These are phyloP conservation scores for Beta corolliflora DNA, from an alignment of 179 eudicot genomes.

Conservation along the genomic window DNA sequence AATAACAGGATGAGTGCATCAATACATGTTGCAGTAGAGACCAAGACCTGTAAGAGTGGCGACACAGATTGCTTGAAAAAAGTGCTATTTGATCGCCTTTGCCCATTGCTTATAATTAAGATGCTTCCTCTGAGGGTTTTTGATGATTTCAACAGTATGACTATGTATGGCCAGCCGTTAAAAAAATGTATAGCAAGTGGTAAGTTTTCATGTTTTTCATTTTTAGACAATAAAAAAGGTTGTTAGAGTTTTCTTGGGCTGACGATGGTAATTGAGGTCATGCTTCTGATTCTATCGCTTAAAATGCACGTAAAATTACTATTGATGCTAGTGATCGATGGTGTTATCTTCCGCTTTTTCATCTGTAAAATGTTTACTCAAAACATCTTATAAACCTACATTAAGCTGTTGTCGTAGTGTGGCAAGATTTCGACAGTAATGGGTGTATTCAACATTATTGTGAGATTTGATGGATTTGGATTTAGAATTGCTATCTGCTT, in stretches of 20 bases:
- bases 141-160: constrained; percentile 51
- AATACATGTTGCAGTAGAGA: constrained; percentile 26
- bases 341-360: not conserved
- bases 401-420: not conserved
- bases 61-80: constrained; percentile 33
- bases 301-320: not conserved
- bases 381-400: not conserved
- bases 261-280: not conserved
- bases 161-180: constrained; percentile 50
- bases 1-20: constrained; percentile 28
- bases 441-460: not conserved
- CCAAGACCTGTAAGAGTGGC: constrained; percentile 17
- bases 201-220: constrained; percentile 17
- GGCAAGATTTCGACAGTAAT: not conserved
- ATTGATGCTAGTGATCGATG: not conserved
- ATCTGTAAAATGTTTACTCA: not conserved
- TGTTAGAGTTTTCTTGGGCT: not conserved
- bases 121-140: constrained; percentile 78
- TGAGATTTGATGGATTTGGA: not conserved
- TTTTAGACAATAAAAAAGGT: not conserved
- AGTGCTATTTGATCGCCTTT: constrained; percentile 60
- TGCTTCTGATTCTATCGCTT: not conserved
- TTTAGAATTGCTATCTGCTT: not conserved
- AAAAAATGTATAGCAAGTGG: constrained; percentile 29
- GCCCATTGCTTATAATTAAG: constrained; percentile 69